Evolutionary conservation across 1,284 basidiomycete genomes (phyloP).

Genomic region (Hemileia vastatrix): DNA sequence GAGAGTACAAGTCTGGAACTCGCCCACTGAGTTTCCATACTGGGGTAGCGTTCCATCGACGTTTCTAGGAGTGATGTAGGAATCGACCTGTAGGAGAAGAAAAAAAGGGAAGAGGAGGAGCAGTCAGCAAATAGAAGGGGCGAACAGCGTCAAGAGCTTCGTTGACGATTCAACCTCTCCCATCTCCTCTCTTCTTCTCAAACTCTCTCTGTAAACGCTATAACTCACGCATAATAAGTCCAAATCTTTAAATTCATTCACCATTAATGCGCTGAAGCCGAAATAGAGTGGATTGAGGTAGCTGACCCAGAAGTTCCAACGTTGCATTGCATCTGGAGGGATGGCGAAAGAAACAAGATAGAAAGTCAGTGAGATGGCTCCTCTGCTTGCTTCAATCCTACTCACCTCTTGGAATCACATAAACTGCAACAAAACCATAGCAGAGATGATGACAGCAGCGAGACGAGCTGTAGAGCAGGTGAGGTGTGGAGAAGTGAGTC

Average conservation of each 20-base stretch:
- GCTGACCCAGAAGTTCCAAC: constrained; percentile 75
- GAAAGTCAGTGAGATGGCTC: constrained; percentile 22
- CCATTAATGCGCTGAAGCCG: constrained; percentile 67
- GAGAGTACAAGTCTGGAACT: constrained; percentile 46
- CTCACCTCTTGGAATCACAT: constrained; percentile 36
- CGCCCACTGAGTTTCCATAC: constrained; percentile 40
- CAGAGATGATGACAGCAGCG: constrained; percentile 48
- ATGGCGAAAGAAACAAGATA: constrained; percentile 41
- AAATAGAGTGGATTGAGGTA: constrained; percentile 58
- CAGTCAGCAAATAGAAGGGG: not conserved
- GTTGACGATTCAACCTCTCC: constrained; percentile 4
- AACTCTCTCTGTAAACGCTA: too few species aligned
- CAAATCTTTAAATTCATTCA: constrained; percentile 71
- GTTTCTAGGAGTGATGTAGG: constrained; percentile 31
- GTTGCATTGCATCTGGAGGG: constrained; percentile 61
- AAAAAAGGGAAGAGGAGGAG: constrained; percentile 36
- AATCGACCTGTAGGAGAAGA: constrained; percentile 28
- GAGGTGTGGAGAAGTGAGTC: too few species aligned
- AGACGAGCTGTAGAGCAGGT: constrained; percentile 49
- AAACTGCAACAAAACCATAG: constrained; percentile 51
- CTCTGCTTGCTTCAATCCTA: constrained; percentile 37
- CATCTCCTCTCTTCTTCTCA: too few species aligned
- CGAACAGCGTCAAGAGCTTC: constrained; percentile 26
- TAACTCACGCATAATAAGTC: too few species aligned
- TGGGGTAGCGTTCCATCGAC: constrained; percentile 2